Base-by-base conservation (phyloP, 495 filamentous ascomycete genomes). In the Podospora didyma region DNA sequence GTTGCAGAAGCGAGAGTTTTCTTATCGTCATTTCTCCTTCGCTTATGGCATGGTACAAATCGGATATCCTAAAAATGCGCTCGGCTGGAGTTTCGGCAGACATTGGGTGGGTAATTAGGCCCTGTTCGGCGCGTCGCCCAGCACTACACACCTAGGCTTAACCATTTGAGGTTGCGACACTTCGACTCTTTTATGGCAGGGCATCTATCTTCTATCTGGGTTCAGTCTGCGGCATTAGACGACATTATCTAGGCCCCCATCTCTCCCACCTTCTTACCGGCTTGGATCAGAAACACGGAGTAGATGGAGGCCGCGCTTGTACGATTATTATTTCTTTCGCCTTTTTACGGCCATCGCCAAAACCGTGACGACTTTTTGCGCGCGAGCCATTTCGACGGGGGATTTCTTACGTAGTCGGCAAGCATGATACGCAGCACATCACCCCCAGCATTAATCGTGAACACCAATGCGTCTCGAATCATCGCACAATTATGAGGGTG, bases 51-150 rank as follows among this genome's bases (percentile, higher is more conserved):
- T 62, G 68, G 68, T 46, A 61, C 55, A 62, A 70, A 61, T 62
- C 66, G 69, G 67, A 69, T 69, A 66, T 68, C 69, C 66, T n/a
- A 57, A 71, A 71, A 71, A 68, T 59, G 57, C 68, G 62, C 39
- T 69, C 68, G 64, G 66, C 67, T 63, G 69, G 69, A 69, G 69
- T 71, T 71, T 58, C 66, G 69, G 66, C 66, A 67, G 64, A 62
- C 48, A 62, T 60, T 64, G 55, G 65, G 65, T 57, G 57, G 69
- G 62, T 69, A 64, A 49, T 61, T 64, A 17, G 62, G 66, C 64
- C 62, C 58, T 61, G 61, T 61, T 64, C 62, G 56, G 65, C 67
- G 57, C 31, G 57, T 69, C 66, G 59, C 59, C 57, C 45, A 51
- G 58, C 56, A 49, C 60, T 59, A 62, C 28, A 60, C 28, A 51